A percentile compares a stretch with the other conserved stretches of the same genome.
Conservation (phyloP, 148 eudicot species). For the Dysphania ambrosioides region DNA sequence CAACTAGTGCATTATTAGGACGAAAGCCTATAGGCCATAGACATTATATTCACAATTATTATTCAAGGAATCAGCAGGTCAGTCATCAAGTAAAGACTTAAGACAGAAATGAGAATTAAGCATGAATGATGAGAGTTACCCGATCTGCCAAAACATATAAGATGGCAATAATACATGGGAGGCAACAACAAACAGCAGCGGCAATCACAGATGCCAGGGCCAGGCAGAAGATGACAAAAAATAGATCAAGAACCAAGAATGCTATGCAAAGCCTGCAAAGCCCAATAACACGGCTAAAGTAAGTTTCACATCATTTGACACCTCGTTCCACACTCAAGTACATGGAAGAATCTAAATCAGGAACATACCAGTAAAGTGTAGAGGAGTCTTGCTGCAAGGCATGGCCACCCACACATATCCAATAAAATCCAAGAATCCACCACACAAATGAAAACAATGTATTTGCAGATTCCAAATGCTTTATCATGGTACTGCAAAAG, state of each 20-base stretch:
- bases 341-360: background rate
- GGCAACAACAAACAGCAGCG: constrained; percentile 70
- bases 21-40: background rate
- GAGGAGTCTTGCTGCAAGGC: constrained; percentile 54
- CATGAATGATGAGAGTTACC: constrained; percentile 33
- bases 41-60: background rate
- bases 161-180: constrained; percentile 68
- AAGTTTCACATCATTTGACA: background rate
- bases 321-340: background rate
- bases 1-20: background rate
- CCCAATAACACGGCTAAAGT: constrained; percentile 7
- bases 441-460: constrained; percentile 73
- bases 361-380: constrained; percentile 61
- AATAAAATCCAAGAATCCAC: constrained; percentile 77
- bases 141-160: constrained; percentile 62
- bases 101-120: background rate
- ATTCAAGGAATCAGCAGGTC: background rate
- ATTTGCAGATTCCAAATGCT: constrained; percentile 70
- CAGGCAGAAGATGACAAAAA: constrained; percentile 66
- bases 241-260: constrained; percentile 67
- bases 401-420: constrained; percentile 60
- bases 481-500: constrained; percentile 41
- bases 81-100: background rate
- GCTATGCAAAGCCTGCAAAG: constrained; percentile 59
- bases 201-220: constrained; percentile 72